phyloP scores from a whole-genome alignment of 176 grass and related monocot species.

The Carex littledalei region DNA sequence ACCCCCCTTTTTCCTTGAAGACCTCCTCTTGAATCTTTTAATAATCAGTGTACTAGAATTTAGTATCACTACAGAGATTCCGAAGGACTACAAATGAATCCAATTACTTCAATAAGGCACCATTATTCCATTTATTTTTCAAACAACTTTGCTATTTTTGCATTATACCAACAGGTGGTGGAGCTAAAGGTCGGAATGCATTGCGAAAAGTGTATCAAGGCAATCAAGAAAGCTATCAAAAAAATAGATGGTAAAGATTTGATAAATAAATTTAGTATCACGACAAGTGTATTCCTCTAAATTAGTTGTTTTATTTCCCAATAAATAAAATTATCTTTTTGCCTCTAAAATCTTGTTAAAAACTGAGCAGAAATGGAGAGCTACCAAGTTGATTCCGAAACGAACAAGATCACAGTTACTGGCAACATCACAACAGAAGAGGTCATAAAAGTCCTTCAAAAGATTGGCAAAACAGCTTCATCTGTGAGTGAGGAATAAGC shows the following conservation, averaged over 20 bases:
- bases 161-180: slow-evolving; percentile 46
- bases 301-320: neutral
- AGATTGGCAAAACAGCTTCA: slow-evolving; percentile 79
- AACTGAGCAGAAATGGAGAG: slow-evolving; percentile 71
- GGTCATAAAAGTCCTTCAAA: slow-evolving; percentile 74
- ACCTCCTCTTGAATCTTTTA: neutral
- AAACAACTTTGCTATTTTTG: neutral
- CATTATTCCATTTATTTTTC: neutral
- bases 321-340: neutral
- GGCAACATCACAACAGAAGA: slow-evolving; percentile 74
- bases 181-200: slow-evolving; percentile 96
- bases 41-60: neutral
- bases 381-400: slow-evolving; percentile 60
- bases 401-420: slow-evolving; percentile 90
- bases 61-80: neutral
- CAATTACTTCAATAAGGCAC: neutral
- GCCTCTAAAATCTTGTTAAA: neutral
- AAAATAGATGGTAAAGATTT: slow-evolving; percentile 58
- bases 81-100: neutral
- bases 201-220: slow-evolving; percentile 87
- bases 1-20: neutral
- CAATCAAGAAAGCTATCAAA: slow-evolving; percentile 92
- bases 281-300: neutral
- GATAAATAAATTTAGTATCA: too few species aligned
- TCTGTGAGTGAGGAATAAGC: slow-evolving; percentile 41